Evolutionary conservation across 2,329 filamentous ascomycete genomes (phyloP), one percentile per base, ranked within the genome.

Genomic region (Dothiorella sarmentorum): DNA sequence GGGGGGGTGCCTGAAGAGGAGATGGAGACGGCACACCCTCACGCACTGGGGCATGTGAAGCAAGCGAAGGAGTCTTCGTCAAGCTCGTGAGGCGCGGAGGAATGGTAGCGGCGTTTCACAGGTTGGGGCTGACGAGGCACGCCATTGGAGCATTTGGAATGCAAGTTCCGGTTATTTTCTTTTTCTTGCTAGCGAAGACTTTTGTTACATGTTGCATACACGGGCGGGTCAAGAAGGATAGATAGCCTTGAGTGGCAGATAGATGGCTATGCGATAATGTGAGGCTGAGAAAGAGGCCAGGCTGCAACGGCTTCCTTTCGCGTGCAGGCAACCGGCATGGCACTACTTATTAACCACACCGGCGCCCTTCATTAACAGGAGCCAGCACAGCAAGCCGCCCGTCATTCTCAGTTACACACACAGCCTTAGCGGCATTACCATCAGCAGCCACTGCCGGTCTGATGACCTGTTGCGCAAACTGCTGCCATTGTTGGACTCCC

Each of bases 1-100:
- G 75, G 68, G 35, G 76, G 76, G 2, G 65, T 66, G 22, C 72
- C 74, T 10, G 74, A 77, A 61, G 65, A 68, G 7, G 67, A 78
- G 45, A 66, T 75, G 64, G 68, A 72, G 51, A 66, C 67, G 18
- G 65, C 67, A 2, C 71, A 70, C 18, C 69, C 71, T 44, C 71
- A 73, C 60, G 58, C 55, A 3, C 45, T 74, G 20, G 69, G 69
- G 2, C 70, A 72, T 58, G 42, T 73, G 47, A 63, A 58, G 53
- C 29, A 15, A 24, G 27, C 31, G 29, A 60, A 64, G 17, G 65
- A 61, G 4, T 56, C 27, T 17, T 9, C 33, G 11, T n/a, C 40
- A 18, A 56, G 53, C 37, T 56, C 40, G 53, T 45, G 37, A 55
- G 51, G 47, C 29, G 29, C 18, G 29, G 45, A 35, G 29, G 45